These are phyloP conservation scores for Dalechampia spathulata DNA, from an alignment of 441 rosid species.

Conservation along the genomic window DNA sequence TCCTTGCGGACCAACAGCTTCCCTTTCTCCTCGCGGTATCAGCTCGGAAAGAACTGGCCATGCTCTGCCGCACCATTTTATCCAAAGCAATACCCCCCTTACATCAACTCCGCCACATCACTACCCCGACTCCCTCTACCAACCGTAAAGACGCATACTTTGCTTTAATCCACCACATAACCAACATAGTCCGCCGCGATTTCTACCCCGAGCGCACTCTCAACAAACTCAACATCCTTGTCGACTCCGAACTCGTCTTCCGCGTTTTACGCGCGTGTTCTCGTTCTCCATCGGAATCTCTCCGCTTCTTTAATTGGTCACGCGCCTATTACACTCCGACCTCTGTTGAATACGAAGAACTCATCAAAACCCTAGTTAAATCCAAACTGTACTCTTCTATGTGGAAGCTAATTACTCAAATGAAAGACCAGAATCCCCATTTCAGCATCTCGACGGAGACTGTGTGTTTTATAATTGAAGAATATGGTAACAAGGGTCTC, in stretches of 20 bases:
- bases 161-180: constrained; percentile 67
- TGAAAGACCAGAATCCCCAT: constrained; percentile 33
- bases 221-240: constrained; percentile 46
- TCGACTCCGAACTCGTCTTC: constrained; percentile 66
- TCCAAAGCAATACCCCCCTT: neutral
- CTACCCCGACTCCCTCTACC: constrained; percentile 3
- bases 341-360: constrained; percentile 64
- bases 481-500: constrained; percentile 64
- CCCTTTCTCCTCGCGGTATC: no score
- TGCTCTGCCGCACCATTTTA: neutral
- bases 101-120: constrained; percentile 5
- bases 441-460: constrained; percentile 44
- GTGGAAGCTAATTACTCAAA: constrained; percentile 70
- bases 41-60: neutral
- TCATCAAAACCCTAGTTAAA: constrained; percentile 49
- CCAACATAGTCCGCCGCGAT: constrained; percentile 75
- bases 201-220: constrained; percentile 75
- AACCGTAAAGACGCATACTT: constrained; percentile 64
- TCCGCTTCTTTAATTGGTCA: constrained; percentile 93
- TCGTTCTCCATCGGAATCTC: constrained; percentile 50
- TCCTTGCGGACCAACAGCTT: neutral
- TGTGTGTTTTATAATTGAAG: constrained; percentile 60
- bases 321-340: constrained; percentile 58
- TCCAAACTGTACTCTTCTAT: constrained; percentile 60
- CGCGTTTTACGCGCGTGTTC: constrained; percentile 80